Conservation (phyloP, 2,329 filamentous ascomycete genomes). For the Fusarium phyllophilum region DNA sequence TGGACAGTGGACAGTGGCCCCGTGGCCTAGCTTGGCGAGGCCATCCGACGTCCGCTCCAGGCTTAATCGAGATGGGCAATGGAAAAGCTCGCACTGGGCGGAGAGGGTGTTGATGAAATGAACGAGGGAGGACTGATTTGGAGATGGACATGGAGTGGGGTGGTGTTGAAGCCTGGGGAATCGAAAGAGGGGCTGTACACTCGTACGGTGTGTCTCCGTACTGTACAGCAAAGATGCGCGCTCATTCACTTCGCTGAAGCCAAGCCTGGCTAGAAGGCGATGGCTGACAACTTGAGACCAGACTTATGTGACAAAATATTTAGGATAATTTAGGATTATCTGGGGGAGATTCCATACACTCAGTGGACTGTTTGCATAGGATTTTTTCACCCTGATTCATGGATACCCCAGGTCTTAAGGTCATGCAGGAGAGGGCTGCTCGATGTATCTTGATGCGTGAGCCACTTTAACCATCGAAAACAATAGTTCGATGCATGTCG, state of each 20-base stretch:
- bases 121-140: conserved; percentile 2
- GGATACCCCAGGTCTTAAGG: neutral
- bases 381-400: neutral
- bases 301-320: neutral
- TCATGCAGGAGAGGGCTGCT: neutral
- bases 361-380: neutral
- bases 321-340: neutral
- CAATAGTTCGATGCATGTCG: conserved; percentile 32
- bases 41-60: conserved; percentile 26
- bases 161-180: conserved; percentile 22
- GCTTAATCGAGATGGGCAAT: conserved; percentile 35
- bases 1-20: conserved; percentile 42
- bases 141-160: neutral
- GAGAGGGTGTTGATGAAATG: conserved; percentile 32
- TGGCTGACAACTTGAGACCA: neutral
- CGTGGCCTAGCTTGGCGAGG: conserved; percentile 18
- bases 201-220: conserved; percentile 2
- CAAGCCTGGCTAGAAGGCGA: neutral
- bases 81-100: conserved; percentile 39
- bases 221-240: neutral
- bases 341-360: too few species aligned
- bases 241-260: neutral
- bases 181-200: conserved; percentile 20
- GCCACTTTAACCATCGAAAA: conserved; percentile 13
- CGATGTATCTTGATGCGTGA: conserved; percentile 19